These are phyloP conservation scores for Saccharomycopsis selenospora DNA, from an alignment of 805 yeast genomes.

Conservation along the genomic window DNA sequence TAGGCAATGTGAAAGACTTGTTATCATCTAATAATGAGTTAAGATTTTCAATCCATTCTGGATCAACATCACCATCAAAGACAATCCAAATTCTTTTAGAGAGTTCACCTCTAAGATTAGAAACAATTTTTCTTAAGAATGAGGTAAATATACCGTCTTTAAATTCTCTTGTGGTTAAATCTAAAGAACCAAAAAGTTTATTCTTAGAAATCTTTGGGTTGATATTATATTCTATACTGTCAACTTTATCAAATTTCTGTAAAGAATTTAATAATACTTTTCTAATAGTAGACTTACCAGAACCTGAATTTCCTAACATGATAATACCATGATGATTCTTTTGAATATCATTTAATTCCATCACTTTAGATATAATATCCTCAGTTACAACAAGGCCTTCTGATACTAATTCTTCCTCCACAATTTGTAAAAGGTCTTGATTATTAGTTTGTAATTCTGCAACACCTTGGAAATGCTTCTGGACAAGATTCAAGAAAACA, in stretches of 20 bases:
- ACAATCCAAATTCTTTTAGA: constrained; percentile 62
- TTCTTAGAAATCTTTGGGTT: constrained; percentile 76
- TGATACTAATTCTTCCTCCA: not conserved
- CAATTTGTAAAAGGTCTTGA: not conserved
- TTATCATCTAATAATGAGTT: constrained; percentile 92
- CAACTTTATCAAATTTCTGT: constrained; percentile 30
- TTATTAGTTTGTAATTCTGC: not conserved
- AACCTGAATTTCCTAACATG: constrained; percentile 67
- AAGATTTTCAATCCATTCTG: constrained; percentile 85
- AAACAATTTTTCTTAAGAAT: constrained; percentile 48
- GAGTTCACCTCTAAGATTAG: constrained; percentile 52
- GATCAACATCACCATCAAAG: constrained; percentile 91
- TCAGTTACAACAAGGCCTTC: constrained; percentile 11
- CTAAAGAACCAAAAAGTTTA: constrained; percentile 61
- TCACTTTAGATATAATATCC: constrained; percentile 4
- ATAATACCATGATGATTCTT: constrained; percentile 68
- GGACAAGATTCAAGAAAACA: constrained; percentile 28
- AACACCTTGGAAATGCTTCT: not conserved
- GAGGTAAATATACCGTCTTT: constrained; percentile 77
- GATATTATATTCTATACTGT: constrained; percentile 38
- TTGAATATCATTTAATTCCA: constrained; percentile 17
- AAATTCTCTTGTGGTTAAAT: constrained; percentile 82
- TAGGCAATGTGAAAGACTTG: constrained; percentile 70
- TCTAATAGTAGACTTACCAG: constrained; percentile 63
- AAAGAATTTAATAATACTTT: constrained; percentile 41